phyloP scores from a whole-genome alignment of 495 filamentous ascomycete genomes.

The Diplogelasinospora grovesii region DNA sequence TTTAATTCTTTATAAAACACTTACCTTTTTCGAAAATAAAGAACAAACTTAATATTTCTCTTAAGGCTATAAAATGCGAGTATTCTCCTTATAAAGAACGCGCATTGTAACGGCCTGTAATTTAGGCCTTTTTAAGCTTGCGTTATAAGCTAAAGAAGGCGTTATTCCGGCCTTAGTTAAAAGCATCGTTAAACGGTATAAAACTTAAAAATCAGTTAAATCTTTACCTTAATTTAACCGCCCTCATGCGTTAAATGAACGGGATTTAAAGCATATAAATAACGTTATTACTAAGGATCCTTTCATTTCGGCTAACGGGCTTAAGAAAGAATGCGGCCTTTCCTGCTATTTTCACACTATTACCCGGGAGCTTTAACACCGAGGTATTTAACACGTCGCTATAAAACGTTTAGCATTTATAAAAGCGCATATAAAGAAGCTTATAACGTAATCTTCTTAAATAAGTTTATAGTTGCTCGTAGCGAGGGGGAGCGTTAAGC shows the following conservation, averaged over 20 bases:
- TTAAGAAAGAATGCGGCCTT: no score
- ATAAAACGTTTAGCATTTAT: background rate
- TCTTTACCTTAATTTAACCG: background rate
- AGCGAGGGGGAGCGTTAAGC: constrained; percentile 1
- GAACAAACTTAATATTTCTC: no score
- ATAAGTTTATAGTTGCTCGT: constrained; percentile 2
- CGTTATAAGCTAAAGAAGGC: constrained; percentile 1
- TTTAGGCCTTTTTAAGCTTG: background rate
- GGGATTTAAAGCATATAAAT: background rate
- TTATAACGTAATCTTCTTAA: background rate
- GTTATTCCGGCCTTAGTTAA: background rate
- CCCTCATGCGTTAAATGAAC: background rate
- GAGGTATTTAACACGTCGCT: constrained; percentile 1
- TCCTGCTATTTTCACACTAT: background rate
- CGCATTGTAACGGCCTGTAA: constrained; percentile 1
- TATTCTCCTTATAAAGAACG: constrained; percentile 7
- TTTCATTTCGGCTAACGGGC: no score
- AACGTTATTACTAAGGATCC: background rate
- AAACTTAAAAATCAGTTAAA: background rate
- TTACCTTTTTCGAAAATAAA: no score
- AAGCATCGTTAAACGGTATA: background rate
- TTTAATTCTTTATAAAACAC: no score
- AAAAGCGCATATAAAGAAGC: constrained; percentile 1
- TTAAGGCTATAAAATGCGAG: no score
- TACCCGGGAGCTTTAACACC: constrained; percentile 1